Conservation (phyloP, 192 early-diverging fungal genomes). For the Coemansia sp. region DNA sequence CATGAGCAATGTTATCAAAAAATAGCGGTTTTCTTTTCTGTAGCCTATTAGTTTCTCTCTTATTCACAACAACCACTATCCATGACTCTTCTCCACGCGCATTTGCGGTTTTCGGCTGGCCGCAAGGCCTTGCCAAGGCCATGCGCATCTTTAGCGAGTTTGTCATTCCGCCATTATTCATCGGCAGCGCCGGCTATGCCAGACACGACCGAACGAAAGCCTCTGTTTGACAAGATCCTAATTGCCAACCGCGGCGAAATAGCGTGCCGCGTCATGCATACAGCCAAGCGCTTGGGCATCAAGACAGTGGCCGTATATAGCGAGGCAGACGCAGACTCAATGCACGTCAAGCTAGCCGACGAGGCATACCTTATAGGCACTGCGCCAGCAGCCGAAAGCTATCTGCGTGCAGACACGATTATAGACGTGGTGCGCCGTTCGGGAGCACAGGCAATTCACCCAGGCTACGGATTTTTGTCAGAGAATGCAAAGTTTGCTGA, state of each 20-base stretch:
- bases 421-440: conserved; percentile 71
- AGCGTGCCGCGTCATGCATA: conserved; percentile 76
- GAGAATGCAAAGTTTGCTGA: conserved; percentile 92
- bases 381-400: conserved; percentile 76
- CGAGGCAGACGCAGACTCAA: conserved; percentile 82
- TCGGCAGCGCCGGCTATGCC: not conserved
- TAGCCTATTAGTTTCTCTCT: not conserved
- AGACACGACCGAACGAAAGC: conserved; percentile 37
- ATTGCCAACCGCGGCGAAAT: conserved; percentile 94
- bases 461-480: conserved; percentile 95
- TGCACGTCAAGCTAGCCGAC: conserved; percentile 90
- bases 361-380: conserved; percentile 90
- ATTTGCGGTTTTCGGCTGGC: not conserved
- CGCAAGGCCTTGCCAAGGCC: not conserved
- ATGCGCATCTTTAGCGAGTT: no score
- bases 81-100: conserved; percentile 4
- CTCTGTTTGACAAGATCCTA: conserved; percentile 93
- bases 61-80: not conserved
- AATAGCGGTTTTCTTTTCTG: not conserved
- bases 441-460: conserved; percentile 91
- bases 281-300: conserved; percentile 86
- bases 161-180: not conserved
- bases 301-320: conserved; percentile 92
- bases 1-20: not conserved
- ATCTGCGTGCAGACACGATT: conserved; percentile 78